These are phyloP conservation scores for Fusarium sp. DNA, from an alignment of 2,329 filamentous ascomycete species.

Conservation along the genomic window DNA sequence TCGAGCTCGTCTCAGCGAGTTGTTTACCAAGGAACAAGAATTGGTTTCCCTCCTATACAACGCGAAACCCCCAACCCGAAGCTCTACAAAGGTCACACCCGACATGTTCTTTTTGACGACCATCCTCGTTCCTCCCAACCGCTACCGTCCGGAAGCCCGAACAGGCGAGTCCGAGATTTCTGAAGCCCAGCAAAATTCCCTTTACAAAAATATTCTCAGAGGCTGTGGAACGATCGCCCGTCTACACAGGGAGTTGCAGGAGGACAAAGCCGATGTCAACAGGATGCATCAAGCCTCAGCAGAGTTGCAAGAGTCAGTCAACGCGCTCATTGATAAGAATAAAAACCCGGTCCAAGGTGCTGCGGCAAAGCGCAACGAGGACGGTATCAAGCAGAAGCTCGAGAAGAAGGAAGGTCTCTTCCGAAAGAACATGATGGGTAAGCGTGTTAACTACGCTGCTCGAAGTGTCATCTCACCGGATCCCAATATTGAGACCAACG, in stretches of 20 bases:
- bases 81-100: conserved; percentile 69
- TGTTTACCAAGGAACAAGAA: conserved; percentile 91
- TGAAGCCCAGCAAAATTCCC: conserved; percentile 87
- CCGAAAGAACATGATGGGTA: conserved; percentile 99
- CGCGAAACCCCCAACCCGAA: conserved; percentile 73
- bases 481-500: conserved; percentile 98
- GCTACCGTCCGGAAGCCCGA: conserved; percentile 86
- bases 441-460: conserved; percentile 98
- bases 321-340: conserved; percentile 91
- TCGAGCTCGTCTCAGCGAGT: conserved; percentile 77
- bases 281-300: conserved; percentile 87
- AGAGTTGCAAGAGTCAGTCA: conserved; percentile 88
- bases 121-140: conserved; percentile 91
- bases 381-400: conserved; percentile 96
- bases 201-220: conserved; percentile 87
- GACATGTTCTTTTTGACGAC: conserved; percentile 96
- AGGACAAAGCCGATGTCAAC: conserved; percentile 65
- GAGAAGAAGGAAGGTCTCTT: conserved; percentile 99
- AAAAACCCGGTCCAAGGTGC: conserved; percentile 85
- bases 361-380: conserved; percentile 82
- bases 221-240: conserved; percentile 79
- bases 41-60: conserved; percentile 88
- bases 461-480: conserved; percentile 98
- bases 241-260: conserved; percentile 69
- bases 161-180: conserved; percentile 85